Conservation (phyloP, 2,329 filamentous ascomycete species). For the Paramyrothecium roridum region DNA sequence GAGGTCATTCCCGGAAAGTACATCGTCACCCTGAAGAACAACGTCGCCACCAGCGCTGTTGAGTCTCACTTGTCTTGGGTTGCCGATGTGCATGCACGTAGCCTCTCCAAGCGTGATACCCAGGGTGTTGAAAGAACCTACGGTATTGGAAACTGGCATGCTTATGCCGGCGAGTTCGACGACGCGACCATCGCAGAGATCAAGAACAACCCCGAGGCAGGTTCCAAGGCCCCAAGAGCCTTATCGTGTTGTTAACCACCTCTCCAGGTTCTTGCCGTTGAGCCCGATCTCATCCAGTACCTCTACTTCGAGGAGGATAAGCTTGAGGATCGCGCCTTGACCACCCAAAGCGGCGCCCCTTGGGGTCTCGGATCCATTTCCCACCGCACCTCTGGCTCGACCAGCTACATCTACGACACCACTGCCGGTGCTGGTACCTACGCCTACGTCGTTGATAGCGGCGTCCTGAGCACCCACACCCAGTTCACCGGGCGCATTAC, state of each 20-base stretch:
- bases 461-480: conserved; percentile 49
- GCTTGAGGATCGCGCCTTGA: conserved; percentile 16
- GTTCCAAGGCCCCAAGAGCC: conserved; percentile 1
- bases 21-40: conserved; percentile 59
- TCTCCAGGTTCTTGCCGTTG: conserved; percentile 16
- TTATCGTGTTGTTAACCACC: neutral
- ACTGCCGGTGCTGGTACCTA: conserved; percentile 49
- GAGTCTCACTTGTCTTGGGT: conserved; percentile 45
- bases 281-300: conserved; percentile 14
- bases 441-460: conserved; percentile 61
- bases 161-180: conserved; percentile 41
- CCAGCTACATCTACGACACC: conserved; percentile 45
- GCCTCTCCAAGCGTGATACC: conserved; percentile 44
- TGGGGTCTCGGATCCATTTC: conserved; percentile 23
- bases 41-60: conserved; percentile 39
- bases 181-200: conserved; percentile 34
- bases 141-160: conserved; percentile 26
- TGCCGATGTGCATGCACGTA: conserved; percentile 48
- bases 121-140: conserved; percentile 25
- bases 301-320: conserved; percentile 12
- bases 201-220: conserved; percentile 36
- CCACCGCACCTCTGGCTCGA: conserved; percentile 16
- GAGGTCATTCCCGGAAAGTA: conserved; percentile 31
- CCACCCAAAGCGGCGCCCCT: conserved; percentile 15
- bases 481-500: conserved; percentile 47